Evolutionary conservation across 495 filamentous ascomycete genomes (phyloP).

Genomic region (Jackrogersella minutella): DNA sequence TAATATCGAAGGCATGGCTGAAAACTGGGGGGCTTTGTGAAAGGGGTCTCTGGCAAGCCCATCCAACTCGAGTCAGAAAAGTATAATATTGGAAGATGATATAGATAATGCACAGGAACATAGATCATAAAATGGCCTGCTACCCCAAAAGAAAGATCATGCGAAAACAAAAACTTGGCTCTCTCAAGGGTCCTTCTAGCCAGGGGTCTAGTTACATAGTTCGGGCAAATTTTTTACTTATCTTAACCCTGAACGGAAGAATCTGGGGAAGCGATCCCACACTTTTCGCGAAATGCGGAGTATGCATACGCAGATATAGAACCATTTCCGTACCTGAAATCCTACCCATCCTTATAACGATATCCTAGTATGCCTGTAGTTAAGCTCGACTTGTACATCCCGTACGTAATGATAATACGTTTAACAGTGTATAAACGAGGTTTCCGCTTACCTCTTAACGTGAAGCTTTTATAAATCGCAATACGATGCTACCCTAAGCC

Average conservation of each 20-base stretch:
- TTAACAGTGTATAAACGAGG: no score
- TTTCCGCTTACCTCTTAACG: no score
- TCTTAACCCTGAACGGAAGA: background rate
- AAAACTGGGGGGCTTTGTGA: background rate
- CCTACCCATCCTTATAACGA: background rate
- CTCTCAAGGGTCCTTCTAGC: background rate
- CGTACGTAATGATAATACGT: no score
- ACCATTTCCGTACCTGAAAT: background rate
- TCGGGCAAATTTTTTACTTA: background rate
- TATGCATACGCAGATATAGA: no score
- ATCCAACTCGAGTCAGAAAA: background rate
- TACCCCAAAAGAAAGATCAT: background rate
- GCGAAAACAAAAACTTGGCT: background rate
- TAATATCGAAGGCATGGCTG: background rate
- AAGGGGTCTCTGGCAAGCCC: background rate
- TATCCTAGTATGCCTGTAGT: background rate
- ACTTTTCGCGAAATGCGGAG: background rate
- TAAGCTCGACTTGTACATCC: background rate
- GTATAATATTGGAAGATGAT: background rate
- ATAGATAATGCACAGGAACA: background rate
- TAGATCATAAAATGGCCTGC: no score
- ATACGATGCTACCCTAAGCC: no score
- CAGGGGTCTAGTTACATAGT: background rate
- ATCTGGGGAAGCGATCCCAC: constrained; percentile 1
- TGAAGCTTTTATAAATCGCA: no score